Evolutionary conservation across 2,329 filamentous ascomycete species (phyloP).

Genomic region (Helotiales sp.): DNA sequence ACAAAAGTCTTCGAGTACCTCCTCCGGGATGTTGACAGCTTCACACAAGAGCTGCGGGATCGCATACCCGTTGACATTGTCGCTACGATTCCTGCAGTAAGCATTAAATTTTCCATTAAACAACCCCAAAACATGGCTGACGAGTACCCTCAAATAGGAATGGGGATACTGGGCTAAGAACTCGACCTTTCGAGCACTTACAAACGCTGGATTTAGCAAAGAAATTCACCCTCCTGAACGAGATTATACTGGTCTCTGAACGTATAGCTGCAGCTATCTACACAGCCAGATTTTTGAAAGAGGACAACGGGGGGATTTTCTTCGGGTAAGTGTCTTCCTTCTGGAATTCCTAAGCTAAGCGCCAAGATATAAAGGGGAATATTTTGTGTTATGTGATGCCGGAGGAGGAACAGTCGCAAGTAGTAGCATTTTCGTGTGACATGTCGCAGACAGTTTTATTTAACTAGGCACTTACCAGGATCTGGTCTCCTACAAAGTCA

Average conservation of each 20-base stretch:
- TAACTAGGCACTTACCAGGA: slow-evolving; percentile 6
- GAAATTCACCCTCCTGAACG: slow-evolving; percentile 37
- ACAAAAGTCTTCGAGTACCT: slow-evolving; percentile 34
- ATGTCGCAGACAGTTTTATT: neutral
- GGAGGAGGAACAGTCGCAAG: slow-evolving; percentile 42
- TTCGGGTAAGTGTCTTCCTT: slow-evolving; percentile 1
- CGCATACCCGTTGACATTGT: slow-evolving; percentile 40
- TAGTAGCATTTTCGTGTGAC: neutral
- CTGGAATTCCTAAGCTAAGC: neutral
- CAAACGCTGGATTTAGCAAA: slow-evolving; percentile 40
- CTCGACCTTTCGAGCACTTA: slow-evolving; percentile 38
- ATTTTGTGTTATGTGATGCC: slow-evolving; percentile 43
- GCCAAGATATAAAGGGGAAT: slow-evolving; percentile 32
- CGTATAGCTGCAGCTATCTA: slow-evolving; percentile 43
- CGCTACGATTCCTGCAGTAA: slow-evolving; percentile 34
- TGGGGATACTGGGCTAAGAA: slow-evolving; percentile 43
- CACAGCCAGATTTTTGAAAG: slow-evolving; percentile 36
- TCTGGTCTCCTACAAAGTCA: slow-evolving; percentile 20
- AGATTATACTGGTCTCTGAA: slow-evolving; percentile 40
- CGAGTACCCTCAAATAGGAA: slow-evolving; percentile 24
- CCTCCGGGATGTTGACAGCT: slow-evolving; percentile 21
- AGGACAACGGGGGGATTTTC: slow-evolving; percentile 25
- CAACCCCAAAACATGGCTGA: too few species aligned
- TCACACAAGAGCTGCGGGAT: slow-evolving; percentile 19
- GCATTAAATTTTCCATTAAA: neutral